Percentiles rank a stretch among this genome's conserved stretches.
These are phyloP conservation scores for Debaryomyces coudertii DNA, from an alignment of 1,139 yeast genomes.

Conservation along the genomic window DNA sequence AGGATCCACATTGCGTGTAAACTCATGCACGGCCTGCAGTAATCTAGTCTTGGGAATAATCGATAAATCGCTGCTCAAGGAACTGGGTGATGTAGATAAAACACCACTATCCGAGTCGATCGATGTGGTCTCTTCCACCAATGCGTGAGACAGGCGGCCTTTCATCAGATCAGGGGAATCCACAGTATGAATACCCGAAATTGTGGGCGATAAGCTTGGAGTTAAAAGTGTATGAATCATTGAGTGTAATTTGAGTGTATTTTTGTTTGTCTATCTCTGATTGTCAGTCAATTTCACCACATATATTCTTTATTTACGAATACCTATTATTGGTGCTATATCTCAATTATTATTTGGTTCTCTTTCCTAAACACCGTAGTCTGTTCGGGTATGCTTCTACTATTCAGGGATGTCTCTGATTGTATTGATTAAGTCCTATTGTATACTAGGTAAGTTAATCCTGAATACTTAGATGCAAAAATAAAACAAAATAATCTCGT, in stretches of 20 bases:
- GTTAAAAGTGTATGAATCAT: slow-evolving; percentile 1
- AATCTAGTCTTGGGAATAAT: neutral
- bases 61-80: neutral
- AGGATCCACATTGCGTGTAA: slow-evolving; percentile 3
- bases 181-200: neutral
- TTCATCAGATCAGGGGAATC: neutral
- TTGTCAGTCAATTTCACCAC: neutral
- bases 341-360: too few relatives aligned
- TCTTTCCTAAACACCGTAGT: too few relatives aligned
- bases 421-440: neutral
- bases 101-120: neutral
- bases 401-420: neutral
- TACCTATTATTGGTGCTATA: too few relatives aligned
- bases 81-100: slow-evolving; percentile 1
- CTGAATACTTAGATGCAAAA: neutral
- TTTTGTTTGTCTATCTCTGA: neutral
- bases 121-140: neutral
- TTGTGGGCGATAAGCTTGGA: neutral
- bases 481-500: neutral
- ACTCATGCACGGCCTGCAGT: neutral
- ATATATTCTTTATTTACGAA: neutral
- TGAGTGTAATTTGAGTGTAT: neutral
- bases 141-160: neutral
- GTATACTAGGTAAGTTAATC: neutral
- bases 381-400: neutral